phyloP scores from a whole-genome alignment of 352 stramenopile species.

The Halophytophthora batemanensis region DNA sequence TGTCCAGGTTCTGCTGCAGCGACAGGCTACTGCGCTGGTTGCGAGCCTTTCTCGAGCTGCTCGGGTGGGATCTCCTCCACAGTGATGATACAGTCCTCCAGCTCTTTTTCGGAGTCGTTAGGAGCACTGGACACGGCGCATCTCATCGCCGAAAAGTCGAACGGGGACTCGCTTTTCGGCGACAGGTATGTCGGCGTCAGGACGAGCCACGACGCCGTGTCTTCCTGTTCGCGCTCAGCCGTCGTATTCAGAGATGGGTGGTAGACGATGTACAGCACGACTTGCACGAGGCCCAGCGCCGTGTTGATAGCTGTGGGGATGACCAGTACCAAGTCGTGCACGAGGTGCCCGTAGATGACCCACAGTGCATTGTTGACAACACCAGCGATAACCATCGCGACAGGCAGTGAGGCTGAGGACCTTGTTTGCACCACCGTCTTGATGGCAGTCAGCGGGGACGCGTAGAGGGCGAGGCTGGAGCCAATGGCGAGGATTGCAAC shows the following conservation, averaged over 20 bases:
- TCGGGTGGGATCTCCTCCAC: constrained; percentile 15
- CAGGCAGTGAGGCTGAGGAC: constrained; percentile 54
- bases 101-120: constrained; percentile 12
- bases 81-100: constrained; percentile 32
- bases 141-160: constrained; percentile 23
- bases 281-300: constrained; percentile 44
- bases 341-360: constrained; percentile 59
- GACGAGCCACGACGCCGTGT: background rate
- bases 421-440: constrained; percentile 47
- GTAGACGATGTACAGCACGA: constrained; percentile 60
- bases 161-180: constrained; percentile 21
- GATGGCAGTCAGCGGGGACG: constrained; percentile 59
- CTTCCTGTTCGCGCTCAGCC: constrained; percentile 5
- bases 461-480: constrained; percentile 63
- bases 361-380: constrained; percentile 75
- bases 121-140: constrained; percentile 8
- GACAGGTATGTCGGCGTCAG: constrained; percentile 8
- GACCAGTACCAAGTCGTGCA: constrained; percentile 57
- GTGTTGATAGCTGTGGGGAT: constrained; percentile 48
- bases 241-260: constrained; percentile 26
- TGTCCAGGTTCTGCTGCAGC: too few species aligned
- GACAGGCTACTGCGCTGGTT: too few species aligned
- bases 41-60: background rate
- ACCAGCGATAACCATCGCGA: constrained; percentile 59
- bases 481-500: constrained; percentile 45